Conservation (phyloP, 2,329 filamentous ascomycete genomes). For the Fusarium odoratissimum region DNA sequence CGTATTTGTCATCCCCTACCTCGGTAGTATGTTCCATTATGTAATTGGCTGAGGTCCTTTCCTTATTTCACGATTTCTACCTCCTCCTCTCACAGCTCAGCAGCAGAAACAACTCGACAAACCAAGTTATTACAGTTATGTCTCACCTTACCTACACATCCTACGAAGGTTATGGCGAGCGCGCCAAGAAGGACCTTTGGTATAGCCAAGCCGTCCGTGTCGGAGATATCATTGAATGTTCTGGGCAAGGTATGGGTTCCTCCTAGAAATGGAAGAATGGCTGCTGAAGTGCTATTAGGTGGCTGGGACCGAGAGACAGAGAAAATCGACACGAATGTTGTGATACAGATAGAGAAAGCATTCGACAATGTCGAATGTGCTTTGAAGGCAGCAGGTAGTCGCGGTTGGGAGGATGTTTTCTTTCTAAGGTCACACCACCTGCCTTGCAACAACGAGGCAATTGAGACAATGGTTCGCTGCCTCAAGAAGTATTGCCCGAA, state of each 20-base stretch:
- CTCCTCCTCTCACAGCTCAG: neutral
- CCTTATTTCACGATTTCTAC: neutral
- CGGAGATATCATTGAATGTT: neutral
- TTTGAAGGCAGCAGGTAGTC: neutral
- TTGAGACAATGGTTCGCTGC: neutral
- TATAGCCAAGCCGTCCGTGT: neutral
- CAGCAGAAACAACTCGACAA: rapidly evolving
- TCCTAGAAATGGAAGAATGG: rapidly evolving
- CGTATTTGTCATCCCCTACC: neutral
- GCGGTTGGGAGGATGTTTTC: neutral
- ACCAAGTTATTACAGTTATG: rapidly evolving
- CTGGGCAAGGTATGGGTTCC: rapidly evolving
- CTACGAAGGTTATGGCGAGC: neutral
- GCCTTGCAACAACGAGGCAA: neutral
- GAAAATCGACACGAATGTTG: neutral
- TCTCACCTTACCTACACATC: neutral
- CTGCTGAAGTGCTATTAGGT: rapidly evolving
- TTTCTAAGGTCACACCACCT: neutral
- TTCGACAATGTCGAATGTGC: neutral
- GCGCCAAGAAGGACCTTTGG: neutral
- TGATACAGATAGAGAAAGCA: neutral
- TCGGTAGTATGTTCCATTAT: neutral
- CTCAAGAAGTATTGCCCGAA: neutral
- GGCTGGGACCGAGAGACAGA: neutral
- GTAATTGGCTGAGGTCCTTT: neutral